A percentile compares a stretch with the other conserved stretches of the same genome.
Conservation (phyloP, 2,329 filamentous ascomycete genomes). For the Beauveria sp. region DNA sequence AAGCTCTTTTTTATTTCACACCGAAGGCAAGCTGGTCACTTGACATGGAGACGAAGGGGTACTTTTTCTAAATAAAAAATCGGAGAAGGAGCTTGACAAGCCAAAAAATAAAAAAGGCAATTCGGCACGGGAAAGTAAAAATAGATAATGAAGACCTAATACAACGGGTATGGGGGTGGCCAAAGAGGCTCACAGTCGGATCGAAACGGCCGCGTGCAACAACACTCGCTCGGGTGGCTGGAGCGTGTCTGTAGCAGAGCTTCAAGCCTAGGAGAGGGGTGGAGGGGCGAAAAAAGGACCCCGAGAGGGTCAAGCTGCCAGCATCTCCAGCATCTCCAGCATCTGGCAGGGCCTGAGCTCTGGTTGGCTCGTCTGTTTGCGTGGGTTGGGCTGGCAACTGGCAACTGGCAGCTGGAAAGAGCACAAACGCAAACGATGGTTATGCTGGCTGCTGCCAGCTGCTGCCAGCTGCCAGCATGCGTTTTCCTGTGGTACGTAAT, state of each 20-base stretch:
- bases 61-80: neutral
- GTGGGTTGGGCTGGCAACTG: neutral
- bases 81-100: neutral
- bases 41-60: conserved; percentile 1
- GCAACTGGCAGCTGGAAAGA: neutral
- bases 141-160: neutral
- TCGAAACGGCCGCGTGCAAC: conserved; percentile 2
- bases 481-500: neutral
- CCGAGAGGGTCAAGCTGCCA: conserved; percentile 2
- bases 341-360: neutral
- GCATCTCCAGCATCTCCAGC: neutral
- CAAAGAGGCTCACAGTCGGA: neutral
- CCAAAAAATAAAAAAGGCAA: neutral
- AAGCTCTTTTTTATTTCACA: conserved; percentile 9
- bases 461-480: neutral
- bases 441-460: no score
- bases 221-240: neutral
- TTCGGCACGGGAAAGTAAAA: neutral
- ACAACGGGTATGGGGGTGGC: neutral
- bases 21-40: neutral
- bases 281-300: conserved; percentile 4
- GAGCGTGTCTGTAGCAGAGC: neutral
- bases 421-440: neutral
- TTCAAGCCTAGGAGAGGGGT: neutral
- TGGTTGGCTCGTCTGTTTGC: neutral